A percentile compares a stretch with the other conserved stretches of the same genome.
Evolutionary conservation across 2,329 filamentous ascomycete genomes (phyloP).

Genomic region (Paecilomyces niveus): DNA sequence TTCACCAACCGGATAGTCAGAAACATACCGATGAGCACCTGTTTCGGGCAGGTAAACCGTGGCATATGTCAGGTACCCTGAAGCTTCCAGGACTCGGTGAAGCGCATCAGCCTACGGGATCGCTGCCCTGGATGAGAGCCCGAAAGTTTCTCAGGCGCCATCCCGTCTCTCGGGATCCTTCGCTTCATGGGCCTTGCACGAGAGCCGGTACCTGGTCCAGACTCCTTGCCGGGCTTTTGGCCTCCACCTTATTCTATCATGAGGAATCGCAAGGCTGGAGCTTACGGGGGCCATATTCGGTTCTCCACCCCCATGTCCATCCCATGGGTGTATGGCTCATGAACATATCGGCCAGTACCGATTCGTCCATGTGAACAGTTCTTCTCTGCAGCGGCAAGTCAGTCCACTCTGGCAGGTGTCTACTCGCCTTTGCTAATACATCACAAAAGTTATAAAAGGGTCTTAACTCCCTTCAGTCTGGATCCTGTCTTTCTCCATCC

Average conservation of each 20-base stretch:
- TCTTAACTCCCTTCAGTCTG: conserved; percentile 2
- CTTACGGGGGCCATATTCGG: background rate
- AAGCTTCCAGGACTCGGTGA: background rate
- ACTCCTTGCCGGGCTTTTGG: background rate
- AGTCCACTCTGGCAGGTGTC: background rate
- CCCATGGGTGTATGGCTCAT: background rate
- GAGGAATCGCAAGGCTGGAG: background rate
- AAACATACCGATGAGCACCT: background rate
- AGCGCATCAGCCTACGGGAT: background rate
- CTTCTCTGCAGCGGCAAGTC: background rate
- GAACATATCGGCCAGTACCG: too few species aligned
- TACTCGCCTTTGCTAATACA: background rate
- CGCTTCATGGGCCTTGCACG: background rate
- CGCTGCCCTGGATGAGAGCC: background rate
- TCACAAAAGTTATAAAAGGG: conserved; percentile 14
- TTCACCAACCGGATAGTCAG: background rate
- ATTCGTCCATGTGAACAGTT: background rate
- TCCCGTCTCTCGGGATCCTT: background rate
- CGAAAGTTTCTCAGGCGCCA: background rate
- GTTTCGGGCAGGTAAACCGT: background rate
- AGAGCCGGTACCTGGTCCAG: conserved; percentile 1
- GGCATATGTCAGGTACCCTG: background rate
- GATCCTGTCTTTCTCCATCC: conserved; percentile 4
- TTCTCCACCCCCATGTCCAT: background rate
- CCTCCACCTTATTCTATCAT: background rate